Conservation (phyloP, 2,329 filamentous ascomycete genomes). For the Amauroascus verrucosus region DNA sequence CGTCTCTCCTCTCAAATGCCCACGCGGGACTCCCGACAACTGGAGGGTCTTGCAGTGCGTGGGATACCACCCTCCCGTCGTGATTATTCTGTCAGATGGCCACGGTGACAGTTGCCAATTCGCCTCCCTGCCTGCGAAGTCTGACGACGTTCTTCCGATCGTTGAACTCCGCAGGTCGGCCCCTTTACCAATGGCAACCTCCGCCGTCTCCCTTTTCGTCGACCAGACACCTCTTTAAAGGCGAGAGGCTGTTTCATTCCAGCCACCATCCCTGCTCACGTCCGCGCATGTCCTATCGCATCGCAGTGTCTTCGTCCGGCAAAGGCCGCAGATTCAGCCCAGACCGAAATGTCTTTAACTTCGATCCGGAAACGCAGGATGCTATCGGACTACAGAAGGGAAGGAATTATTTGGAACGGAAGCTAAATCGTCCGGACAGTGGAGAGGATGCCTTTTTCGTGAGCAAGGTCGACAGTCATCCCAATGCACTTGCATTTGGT, state of each 20-base stretch:
- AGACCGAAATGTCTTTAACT: constrained; percentile 59
- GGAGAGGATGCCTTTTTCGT: constrained; percentile 97
- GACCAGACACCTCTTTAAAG: constrained; percentile 7
- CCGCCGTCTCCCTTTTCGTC: constrained; percentile 3
- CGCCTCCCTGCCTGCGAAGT: constrained; percentile 23
- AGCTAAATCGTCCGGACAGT: constrained; percentile 58
- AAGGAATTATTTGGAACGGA: constrained; percentile 44
- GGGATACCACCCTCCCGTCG: constrained; percentile 17
- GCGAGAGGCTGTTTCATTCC: constrained; percentile 24
- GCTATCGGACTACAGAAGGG: constrained; percentile 30
- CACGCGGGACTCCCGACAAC: constrained; percentile 11
- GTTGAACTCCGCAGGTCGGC: constrained; percentile 9
- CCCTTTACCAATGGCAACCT: constrained; percentile 13
- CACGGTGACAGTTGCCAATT: constrained; percentile 22
- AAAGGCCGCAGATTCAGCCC: constrained; percentile 61
- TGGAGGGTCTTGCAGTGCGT: constrained; percentile 19
- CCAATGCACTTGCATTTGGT: constrained; percentile 59
- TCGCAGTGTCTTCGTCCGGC: constrained; percentile 64
- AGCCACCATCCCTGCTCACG: constrained; percentile 20
- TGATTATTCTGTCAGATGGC: constrained; percentile 25
- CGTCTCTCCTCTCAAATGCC: constrained; percentile 15
- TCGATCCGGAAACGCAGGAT: constrained; percentile 44
- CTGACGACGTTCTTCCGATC: constrained; percentile 2
- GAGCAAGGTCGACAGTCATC: constrained; percentile 57
- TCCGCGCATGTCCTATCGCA: constrained; percentile 51